Base-by-base conservation (phyloP, 805 yeast species). In the Barnettozyma californica region DNA sequence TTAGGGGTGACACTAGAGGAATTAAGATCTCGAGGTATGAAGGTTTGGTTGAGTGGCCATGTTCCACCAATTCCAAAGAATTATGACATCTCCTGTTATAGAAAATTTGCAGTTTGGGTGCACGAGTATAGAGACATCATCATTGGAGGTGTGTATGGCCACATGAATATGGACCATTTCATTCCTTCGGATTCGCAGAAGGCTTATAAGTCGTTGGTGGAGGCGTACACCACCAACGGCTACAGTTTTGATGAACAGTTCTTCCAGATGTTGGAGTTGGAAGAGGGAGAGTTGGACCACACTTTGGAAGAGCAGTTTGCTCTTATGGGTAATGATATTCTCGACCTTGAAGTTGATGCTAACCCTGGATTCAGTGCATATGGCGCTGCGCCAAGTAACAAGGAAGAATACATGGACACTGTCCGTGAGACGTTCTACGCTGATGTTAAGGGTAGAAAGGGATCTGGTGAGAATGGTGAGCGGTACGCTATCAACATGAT, bases 101-200 rank as follows among this genome's bases (percentile, higher is more conserved):
- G 88, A 44, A 87, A 87, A 64, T 84, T 81, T 65, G 77, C 85
- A 21, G 74, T 81, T n/a, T 88, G 95, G 95, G 67, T 81, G 33
- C 80, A 87, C 58, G 96, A 87, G 62, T 88, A 84, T 62, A 73
- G 95, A 54, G 96, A 88, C 63, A 77, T 88, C 37, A 84, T 88
- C 25, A 72, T 89, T 53, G 96, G 96, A 18, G 89, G 91, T 10
- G 67, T 88, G 27, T 88, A 77, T 63, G 96, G 96, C 0, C 96
- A 88, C 62, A 88, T 88, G 96, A 88, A 88, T 65, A 71, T 87
- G 47, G 96, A 89, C 62, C 96, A 88, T 67, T 87, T 85, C 62
- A 74, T 86, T 41, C 89, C 95, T 0, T 69, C 84, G 51, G 92
- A 88, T 67, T 75, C 88, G 2, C 75, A 74, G 43, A 76, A 78